Conservation (phyloP, 2,329 filamentous ascomycete species). For the Penicillium verrucosum region DNA sequence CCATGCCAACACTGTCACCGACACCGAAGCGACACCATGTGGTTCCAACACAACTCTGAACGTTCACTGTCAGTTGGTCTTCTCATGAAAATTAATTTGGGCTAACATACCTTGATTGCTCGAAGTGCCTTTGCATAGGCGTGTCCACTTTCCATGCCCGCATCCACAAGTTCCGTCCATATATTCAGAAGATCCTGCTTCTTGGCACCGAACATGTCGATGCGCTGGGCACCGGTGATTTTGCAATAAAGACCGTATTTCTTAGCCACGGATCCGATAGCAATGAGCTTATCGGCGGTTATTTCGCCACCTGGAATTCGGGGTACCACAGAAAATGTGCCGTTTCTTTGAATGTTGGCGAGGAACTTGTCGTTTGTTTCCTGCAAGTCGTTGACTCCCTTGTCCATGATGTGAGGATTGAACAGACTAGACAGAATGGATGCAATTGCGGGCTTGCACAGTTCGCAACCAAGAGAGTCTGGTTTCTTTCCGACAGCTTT, state of each 20-base stretch:
- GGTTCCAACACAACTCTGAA: conserved; percentile 74
- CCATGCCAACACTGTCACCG: conserved; percentile 87
- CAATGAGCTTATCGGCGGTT: conserved; percentile 77
- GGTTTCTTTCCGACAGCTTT: conserved; percentile 68
- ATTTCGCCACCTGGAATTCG: conserved; percentile 83
- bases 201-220: conserved; percentile 87
- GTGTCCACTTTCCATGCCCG: conserved; percentile 86
- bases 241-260: conserved; percentile 85
- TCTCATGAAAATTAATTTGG: too few relatives aligned
- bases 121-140: conserved; percentile 86
- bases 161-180: conserved; percentile 75
- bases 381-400: conserved; percentile 68
- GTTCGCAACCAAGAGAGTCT: conserved; percentile 74
- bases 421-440: conserved; percentile 78
- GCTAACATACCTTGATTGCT: conserved; percentile 64
- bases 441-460: conserved; percentile 78
- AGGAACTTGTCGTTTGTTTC: conserved; percentile 89
- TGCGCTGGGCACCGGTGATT: conserved; percentile 86
- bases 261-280: conserved; percentile 78
- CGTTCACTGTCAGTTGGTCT: conserved; percentile 1
- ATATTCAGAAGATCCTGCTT: conserved; percentile 82
- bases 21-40: conserved; percentile 90
- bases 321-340: conserved; percentile 84
- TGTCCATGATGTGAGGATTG: conserved; percentile 78
- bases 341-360: conserved; percentile 86